A percentile compares a stretch with the other conserved stretches of the same genome.
phyloP scores from a whole-genome alignment of 176 grass and related monocot genomes.

The Guadua angustifolia region DNA sequence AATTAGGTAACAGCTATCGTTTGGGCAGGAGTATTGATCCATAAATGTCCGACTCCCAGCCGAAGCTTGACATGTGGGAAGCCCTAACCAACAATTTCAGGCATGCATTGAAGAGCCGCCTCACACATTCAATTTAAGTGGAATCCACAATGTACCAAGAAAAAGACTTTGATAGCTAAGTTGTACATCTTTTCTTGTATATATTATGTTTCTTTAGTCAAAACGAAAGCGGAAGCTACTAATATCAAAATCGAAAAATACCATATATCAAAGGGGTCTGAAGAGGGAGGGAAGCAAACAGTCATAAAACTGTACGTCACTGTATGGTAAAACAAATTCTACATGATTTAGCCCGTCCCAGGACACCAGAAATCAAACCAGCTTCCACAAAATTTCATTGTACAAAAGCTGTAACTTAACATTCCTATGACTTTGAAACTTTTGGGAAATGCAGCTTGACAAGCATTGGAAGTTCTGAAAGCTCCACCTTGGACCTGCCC shows the following conservation, averaged over 20 bases:
- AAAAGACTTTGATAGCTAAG: neutral
- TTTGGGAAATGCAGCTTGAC: slow-evolving; percentile 71
- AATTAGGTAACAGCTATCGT: neutral
- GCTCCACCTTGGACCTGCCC: slow-evolving; percentile 75
- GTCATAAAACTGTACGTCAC: neutral
- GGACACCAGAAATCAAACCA: neutral
- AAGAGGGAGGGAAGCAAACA: neutral
- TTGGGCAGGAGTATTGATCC: neutral
- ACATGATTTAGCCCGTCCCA: neutral
- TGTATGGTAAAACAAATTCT: neutral
- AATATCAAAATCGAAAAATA: neutral
- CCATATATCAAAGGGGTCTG: neutral
- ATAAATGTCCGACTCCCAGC: neutral
- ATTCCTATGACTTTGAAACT: slow-evolving; percentile 24
- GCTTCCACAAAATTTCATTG: slow-evolving; percentile 27
- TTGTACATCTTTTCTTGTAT: neutral
- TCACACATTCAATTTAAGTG: neutral
- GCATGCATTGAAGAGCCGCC: slow-evolving; percentile 43
- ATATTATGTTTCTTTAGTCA: neutral
- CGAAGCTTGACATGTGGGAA: neutral
- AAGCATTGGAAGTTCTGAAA: slow-evolving; percentile 74
- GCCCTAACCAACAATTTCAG: slow-evolving; percentile 35
- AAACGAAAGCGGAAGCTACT: neutral
- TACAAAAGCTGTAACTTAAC: neutral
- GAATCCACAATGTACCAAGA: neutral